Percentiles rank a stretch among this genome's conserved stretches.
Evolutionary conservation across 2,329 filamentous ascomycete genomes (phyloP).

Genomic region (Epicoccum sorghinum): DNA sequence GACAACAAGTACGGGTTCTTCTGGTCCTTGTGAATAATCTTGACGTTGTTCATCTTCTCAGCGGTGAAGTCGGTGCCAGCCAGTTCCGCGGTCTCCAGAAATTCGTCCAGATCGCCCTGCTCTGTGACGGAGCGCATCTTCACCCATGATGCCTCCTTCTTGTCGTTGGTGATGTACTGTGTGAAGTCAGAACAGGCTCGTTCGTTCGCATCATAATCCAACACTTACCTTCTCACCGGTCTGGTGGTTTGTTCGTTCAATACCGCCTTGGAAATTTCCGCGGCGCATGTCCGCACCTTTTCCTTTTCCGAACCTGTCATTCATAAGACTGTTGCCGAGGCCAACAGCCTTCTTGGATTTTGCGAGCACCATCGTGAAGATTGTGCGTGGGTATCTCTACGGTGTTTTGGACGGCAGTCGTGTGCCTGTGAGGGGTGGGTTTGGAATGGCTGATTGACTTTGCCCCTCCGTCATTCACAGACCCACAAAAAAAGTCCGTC

Average conservation of each 20-base stretch:
- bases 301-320: conserved; percentile 94
- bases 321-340: conserved; percentile 97
- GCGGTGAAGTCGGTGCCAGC: conserved; percentile 99
- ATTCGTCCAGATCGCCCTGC: conserved; percentile 95
- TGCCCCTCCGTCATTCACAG: conserved; percentile 59
- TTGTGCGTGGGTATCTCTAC: conserved; percentile 17
- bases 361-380: conserved; percentile 70
- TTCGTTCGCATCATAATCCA: background rate
- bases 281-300: conserved; percentile 85
- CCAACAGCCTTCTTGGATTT: conserved; percentile 96
- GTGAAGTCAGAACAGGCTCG: conserved; percentile 31
- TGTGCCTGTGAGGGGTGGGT: conserved; percentile 22
- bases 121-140: conserved; percentile 99
- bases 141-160: conserved; percentile 92
- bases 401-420: conserved; percentile 25
- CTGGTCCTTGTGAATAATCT: conserved; percentile 96
- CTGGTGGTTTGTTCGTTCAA: conserved; percentile 72
- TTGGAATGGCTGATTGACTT: conserved; percentile 19
- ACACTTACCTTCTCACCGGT: conserved; percentile 73
- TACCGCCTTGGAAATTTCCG: conserved; percentile 65
- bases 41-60: conserved; percentile 98
- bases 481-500: conserved; percentile 65
- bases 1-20: conserved; percentile 93
- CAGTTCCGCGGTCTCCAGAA: conserved; percentile 91
- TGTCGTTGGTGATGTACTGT: conserved; percentile 87